Conservation (phyloP, 129 eudicot genomes). For the Artemisia annua region DNA sequence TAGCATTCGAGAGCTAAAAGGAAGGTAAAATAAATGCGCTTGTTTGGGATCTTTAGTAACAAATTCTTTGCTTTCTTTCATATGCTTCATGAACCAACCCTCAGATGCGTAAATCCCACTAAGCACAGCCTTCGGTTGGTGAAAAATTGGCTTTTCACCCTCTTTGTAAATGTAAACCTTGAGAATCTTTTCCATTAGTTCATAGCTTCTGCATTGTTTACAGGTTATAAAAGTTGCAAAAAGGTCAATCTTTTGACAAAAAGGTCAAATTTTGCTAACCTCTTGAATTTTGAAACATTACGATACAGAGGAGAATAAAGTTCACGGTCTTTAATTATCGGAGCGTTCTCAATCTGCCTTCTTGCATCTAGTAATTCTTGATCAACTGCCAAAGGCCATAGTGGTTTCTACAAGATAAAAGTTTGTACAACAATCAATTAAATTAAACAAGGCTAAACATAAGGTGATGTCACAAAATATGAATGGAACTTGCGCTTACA, state of each 20-base stretch:
- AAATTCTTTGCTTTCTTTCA: too few relatives aligned
- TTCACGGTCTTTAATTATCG: slow-evolving; percentile 27
- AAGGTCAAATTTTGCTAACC: slow-evolving; percentile 36
- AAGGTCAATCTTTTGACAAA: background rate
- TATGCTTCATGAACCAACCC: too few relatives aligned
- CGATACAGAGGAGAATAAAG: slow-evolving; percentile 73
- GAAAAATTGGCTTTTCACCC: slow-evolving; percentile 77
- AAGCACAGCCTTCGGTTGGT: slow-evolving; percentile 62
- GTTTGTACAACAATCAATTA: background rate
- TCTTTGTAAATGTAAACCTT: slow-evolving; percentile 84
- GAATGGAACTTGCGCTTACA: slow-evolving; percentile 34
- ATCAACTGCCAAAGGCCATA: slow-evolving; percentile 63
- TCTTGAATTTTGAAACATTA: slow-evolving; percentile 64
- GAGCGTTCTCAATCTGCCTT: slow-evolving; percentile 52
- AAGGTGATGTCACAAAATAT: background rate
- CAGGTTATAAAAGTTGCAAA: background rate
- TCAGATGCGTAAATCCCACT: slow-evolving; percentile 80
- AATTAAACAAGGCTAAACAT: background rate
- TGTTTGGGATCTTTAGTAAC: too few relatives aligned
- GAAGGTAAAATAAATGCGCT: too few relatives aligned
- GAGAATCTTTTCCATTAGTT: slow-evolving; percentile 78
- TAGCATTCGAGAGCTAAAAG: too few relatives aligned
- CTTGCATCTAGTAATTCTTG: slow-evolving; percentile 60
- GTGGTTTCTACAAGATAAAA: slow-evolving; percentile 44
- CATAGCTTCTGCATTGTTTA: slow-evolving; percentile 66